Conservation (phyloP, 805 yeast species). For the Candida verbasci region DNA sequence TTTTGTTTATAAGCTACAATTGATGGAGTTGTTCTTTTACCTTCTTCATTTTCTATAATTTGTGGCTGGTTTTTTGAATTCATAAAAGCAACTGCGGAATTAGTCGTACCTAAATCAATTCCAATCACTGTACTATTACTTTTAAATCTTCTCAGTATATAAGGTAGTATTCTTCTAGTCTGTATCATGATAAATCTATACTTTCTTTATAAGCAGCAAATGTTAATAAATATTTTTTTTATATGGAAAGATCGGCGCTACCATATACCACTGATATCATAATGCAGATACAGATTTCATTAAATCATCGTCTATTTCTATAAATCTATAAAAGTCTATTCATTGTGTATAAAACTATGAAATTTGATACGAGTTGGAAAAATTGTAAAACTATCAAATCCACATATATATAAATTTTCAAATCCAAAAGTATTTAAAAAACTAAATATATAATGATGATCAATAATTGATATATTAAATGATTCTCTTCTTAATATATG, state of each 20-base stretch:
- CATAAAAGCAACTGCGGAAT: slow-evolving; percentile 79
- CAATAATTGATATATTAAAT: neutral
- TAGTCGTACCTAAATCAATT: slow-evolving; percentile 81
- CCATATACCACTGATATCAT: neutral
- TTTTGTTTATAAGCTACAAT: slow-evolving; percentile 56
- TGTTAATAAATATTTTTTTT: too few relatives aligned
- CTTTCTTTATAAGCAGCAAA: too few relatives aligned
- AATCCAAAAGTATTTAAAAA: neutral
- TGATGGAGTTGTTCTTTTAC: slow-evolving; percentile 76
- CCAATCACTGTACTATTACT: slow-evolving; percentile 51
- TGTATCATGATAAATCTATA: too few relatives aligned
- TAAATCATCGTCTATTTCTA: too few relatives aligned
- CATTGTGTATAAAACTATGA: neutral
- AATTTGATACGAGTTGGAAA: neutral
- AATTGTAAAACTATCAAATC: neutral
- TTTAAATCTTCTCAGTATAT: slow-evolving; percentile 8
- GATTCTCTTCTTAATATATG: neutral
- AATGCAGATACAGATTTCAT: neutral
- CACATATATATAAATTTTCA: neutral
- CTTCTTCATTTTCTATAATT: slow-evolving; percentile 74
- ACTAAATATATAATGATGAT: neutral
- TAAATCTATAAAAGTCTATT: too few relatives aligned
- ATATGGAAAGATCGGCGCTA: too few relatives aligned
- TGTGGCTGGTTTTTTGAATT: slow-evolving; percentile 52
- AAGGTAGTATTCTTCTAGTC: too few relatives aligned